Evolutionary conservation across 805 yeast genomes (phyloP).

Genomic region (Cyberlindnera euphorbiiphila): DNA sequence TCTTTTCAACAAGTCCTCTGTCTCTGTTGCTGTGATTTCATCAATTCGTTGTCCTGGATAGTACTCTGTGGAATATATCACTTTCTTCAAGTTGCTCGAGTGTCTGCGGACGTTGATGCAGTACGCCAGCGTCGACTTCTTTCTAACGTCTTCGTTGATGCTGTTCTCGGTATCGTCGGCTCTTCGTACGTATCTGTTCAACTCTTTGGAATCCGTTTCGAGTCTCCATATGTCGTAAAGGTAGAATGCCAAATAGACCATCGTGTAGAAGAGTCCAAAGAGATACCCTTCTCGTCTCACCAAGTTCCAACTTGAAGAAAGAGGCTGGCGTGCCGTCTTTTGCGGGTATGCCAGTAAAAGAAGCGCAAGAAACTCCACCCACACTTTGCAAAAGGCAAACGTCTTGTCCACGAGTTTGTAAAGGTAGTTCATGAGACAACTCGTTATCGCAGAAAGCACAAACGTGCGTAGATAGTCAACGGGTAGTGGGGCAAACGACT

Average conservation of each 20-base stretch:
- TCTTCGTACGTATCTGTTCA: constrained; percentile 5
- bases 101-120: constrained; percentile 35
- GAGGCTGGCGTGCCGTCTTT: constrained; percentile 24
- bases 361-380: constrained; percentile 34
- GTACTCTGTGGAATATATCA: constrained; percentile 18
- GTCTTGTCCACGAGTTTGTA: constrained; percentile 28
- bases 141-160: constrained; percentile 24
- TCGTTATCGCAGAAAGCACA: constrained; percentile 33
- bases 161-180: constrained; percentile 15
- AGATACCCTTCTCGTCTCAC: constrained; percentile 37
- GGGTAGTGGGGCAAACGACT: constrained; percentile 31
- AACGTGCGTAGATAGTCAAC: constrained; percentile 38
- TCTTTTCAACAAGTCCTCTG: constrained; percentile 7
- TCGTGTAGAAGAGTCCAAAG: constrained; percentile 30
- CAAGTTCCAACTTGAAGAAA: constrained; percentile 34
- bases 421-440: constrained; percentile 28
- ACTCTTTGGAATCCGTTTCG: constrained; percentile 11
- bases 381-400: constrained; percentile 32
- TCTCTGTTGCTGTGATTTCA: constrained; percentile 6
- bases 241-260: constrained; percentile 30
- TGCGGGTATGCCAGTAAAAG: constrained; percentile 40
- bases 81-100: constrained; percentile 22
- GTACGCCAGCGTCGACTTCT: constrained; percentile 33
- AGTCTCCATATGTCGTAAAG: constrained; percentile 31
- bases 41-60: constrained; percentile 11